phyloP scores from a whole-genome alignment of 805 yeast species.

The Candida alai region DNA sequence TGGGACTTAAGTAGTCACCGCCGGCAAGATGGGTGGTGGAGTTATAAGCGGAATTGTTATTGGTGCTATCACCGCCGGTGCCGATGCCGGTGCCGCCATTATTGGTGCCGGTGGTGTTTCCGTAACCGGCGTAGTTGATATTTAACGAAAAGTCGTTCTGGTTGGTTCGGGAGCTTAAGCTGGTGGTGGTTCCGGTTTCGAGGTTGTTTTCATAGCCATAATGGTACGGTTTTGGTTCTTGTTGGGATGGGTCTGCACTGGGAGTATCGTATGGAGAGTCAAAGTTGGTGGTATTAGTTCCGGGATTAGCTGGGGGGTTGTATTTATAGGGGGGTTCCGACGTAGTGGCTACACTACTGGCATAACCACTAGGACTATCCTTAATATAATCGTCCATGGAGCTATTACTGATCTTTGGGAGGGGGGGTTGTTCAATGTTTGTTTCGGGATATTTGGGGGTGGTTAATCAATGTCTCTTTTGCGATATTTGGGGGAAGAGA shows the following conservation, averaged over 20 bases:
- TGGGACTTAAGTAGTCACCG: conserved; percentile 10
- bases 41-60: conserved; percentile 6
- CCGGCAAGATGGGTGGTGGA: conserved; percentile 5
- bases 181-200: too few species aligned
- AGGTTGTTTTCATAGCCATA: not conserved
- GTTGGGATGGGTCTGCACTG: not conserved
- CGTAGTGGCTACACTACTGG: not conserved
- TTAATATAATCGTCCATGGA: conserved; percentile 13
- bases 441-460: too few species aligned
- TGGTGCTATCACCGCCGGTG: not conserved
- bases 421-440: not conserved
- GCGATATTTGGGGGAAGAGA: too few species aligned
- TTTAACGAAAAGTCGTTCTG: conserved; percentile 7
- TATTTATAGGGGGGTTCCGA: conserved; percentile 7
- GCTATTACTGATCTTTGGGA: not conserved
- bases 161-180: not conserved
- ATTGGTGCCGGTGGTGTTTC: not conserved
- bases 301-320: too few species aligned
- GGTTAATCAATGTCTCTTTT: too few species aligned
- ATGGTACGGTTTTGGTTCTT: not conserved
- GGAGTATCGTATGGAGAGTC: conserved; percentile 1
- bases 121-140: conserved; percentile 5
- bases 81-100: not conserved
- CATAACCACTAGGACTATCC: conserved; percentile 12
- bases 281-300: not conserved